Conservation (phyloP, 2,329 filamentous ascomycete species). For the Botrytis cinerea region DNA sequence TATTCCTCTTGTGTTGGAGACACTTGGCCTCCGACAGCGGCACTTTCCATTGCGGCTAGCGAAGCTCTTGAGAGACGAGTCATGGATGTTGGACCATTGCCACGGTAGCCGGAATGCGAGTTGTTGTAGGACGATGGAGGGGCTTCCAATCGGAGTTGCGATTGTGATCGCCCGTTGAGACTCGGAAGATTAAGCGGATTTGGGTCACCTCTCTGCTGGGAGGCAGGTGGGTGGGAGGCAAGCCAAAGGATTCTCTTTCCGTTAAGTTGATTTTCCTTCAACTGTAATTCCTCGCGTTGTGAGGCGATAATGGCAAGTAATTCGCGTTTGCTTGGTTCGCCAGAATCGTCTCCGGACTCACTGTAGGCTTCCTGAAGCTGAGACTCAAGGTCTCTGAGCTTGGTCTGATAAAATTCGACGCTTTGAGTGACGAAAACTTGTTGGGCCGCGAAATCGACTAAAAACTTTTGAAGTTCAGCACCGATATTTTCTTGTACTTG, state of each 20-base stretch:
- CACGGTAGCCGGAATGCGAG: background rate
- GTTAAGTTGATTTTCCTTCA: constrained; percentile 21
- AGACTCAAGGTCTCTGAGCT: constrained; percentile 8
- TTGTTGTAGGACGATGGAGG: background rate
- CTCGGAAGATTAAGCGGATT: background rate
- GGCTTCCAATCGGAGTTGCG: constrained; percentile 4
- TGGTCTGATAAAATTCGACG: background rate
- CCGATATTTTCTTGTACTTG: constrained; percentile 11
- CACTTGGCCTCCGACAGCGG: background rate
- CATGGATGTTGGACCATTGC: constrained; percentile 6
- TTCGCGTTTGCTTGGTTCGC: background rate
- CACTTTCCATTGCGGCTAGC: constrained; percentile 20
- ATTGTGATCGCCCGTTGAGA: background rate
- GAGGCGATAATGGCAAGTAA: constrained; percentile 3
- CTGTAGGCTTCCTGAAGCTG: background rate
- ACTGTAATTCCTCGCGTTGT: constrained; percentile 19
- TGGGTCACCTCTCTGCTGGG: constrained; percentile 3
- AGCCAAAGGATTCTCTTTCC: constrained; percentile 23
- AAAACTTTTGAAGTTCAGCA: constrained; percentile 7
- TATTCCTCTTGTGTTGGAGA: background rate
- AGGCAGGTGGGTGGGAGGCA: constrained; percentile 20
- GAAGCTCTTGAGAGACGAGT: constrained; percentile 19
- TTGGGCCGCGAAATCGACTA: constrained; percentile 12
- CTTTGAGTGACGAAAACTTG: constrained; percentile 13
- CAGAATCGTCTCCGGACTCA: background rate